phyloP scores from a whole-genome alignment of 129 eudicot genomes.

The Silybum marianum region DNA sequence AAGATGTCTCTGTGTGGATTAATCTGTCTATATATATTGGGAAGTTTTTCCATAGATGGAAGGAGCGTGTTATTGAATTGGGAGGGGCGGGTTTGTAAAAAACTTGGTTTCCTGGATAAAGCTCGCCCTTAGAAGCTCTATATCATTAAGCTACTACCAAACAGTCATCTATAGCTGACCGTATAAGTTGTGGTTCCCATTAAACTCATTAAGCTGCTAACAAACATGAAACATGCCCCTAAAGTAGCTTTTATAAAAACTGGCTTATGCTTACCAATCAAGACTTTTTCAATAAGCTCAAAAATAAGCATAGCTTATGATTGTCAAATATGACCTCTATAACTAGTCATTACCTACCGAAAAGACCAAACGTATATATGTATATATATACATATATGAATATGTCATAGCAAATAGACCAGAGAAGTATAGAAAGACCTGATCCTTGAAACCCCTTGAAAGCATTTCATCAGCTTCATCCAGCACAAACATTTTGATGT shows the following conservation, averaged over 20 bases:
- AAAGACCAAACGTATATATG: background rate
- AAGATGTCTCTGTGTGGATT: too few relatives aligned
- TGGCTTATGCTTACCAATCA: background rate
- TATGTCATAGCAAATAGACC: background rate
- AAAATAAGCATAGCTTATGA: background rate
- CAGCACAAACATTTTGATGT: constrained; percentile 66
- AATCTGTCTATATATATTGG: too few relatives aligned
- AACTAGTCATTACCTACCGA: background rate
- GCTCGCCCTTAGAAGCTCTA: too few relatives aligned
- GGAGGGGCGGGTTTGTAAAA: too few relatives aligned
- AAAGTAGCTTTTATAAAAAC: background rate
- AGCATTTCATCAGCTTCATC: constrained; percentile 81
- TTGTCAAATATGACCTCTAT: background rate
- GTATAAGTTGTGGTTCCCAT: too few relatives aligned
- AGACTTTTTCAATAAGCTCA: background rate
- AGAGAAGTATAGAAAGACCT: constrained; percentile 29
- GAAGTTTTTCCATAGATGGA: too few relatives aligned
- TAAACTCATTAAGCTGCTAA: too few relatives aligned
- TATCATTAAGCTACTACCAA: too few relatives aligned
- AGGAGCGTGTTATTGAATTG: too few relatives aligned
- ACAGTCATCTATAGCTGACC: too few relatives aligned
- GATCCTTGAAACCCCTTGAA: constrained; percentile 69
- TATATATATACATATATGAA: background rate
- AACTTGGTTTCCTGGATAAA: too few relatives aligned
- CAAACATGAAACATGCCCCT: too few relatives aligned